Evolutionary conservation across 495 filamentous ascomycete species (phyloP).

Genomic region (Penicillium subrubescens): DNA sequence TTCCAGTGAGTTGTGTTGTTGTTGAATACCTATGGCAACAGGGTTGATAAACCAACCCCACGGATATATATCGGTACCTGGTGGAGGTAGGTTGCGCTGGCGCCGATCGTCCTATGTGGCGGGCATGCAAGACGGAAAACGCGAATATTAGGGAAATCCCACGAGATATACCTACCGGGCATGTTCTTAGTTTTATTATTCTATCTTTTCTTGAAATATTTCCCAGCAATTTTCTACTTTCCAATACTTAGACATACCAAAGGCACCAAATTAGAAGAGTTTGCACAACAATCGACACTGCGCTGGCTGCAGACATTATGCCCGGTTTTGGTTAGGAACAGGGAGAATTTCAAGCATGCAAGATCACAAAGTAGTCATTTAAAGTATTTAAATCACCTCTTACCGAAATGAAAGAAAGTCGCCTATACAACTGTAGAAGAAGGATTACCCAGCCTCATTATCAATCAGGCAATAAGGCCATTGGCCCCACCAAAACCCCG

Average conservation of each 20-base stretch:
- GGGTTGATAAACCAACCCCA: no score
- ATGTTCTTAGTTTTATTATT: no score
- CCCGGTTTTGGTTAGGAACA: not conserved
- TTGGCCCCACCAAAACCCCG: constrained; percentile 33
- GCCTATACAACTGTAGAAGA: not conserved
- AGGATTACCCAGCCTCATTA: constrained; percentile 7
- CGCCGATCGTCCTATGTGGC: no score
- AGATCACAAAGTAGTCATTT: not conserved
- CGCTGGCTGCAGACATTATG: not conserved
- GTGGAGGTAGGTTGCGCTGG: no score
- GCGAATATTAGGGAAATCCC: no score
- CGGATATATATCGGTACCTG: no score
- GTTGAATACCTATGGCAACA: no score
- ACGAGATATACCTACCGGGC: no score
- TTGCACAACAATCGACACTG: not conserved
- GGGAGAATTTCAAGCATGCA: not conserved
- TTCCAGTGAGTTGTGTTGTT: not conserved
- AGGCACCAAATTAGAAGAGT: not conserved
- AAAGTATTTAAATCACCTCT: not conserved
- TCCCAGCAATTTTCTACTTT: not conserved
- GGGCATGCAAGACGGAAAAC: no score
- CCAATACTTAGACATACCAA: not conserved
- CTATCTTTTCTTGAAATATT: not conserved
- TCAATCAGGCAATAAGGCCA: constrained; percentile 35
- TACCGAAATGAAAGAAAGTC: not conserved